These are phyloP conservation scores for Scopulariopsis brevicaulis DNA, from an alignment of 2,329 filamentous ascomycete species.

Conservation along the genomic window DNA sequence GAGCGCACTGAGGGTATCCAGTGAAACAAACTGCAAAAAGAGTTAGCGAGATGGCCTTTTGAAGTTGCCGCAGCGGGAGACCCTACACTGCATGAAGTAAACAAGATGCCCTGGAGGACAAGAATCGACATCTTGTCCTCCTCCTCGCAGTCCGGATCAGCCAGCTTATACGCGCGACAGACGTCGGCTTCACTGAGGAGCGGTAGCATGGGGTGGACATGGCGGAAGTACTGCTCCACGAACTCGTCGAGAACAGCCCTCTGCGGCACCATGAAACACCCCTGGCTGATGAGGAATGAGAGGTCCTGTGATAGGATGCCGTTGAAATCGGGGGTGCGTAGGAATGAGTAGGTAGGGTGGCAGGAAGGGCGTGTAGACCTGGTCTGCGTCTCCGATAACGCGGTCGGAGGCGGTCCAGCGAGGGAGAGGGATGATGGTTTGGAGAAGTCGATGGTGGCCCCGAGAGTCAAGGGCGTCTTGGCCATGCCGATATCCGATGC, in stretches of 20 bases:
- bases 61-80: not conserved
- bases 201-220: slow-evolving; percentile 17
- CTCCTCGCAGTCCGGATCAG: not conserved
- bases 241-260: slow-evolving; percentile 14
- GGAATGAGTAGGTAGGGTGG: slow-evolving; percentile 7
- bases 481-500: not conserved
- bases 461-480: not conserved
- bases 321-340: slow-evolving; percentile 11
- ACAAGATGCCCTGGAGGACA: slow-evolving; percentile 3
- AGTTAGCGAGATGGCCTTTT: not conserved
- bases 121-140: slow-evolving; percentile 1
- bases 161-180: slow-evolving; percentile 9
- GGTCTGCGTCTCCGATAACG: not conserved
- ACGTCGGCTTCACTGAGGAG: slow-evolving; percentile 12
- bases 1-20: not conserved
- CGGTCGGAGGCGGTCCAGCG: not conserved
- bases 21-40: not conserved
- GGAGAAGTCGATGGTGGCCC: not conserved
- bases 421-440: not conserved
- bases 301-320: slow-evolving; percentile 12
- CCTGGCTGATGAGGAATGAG: slow-evolving; percentile 13
- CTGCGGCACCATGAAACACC: slow-evolving; percentile 14
- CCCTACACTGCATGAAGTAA: not conserved
- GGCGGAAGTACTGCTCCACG: slow-evolving; percentile 15
- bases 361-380: not conserved